Base-by-base conservation (phyloP, 129 eudicot genomes). In the Erigeron canadensis region DNA sequence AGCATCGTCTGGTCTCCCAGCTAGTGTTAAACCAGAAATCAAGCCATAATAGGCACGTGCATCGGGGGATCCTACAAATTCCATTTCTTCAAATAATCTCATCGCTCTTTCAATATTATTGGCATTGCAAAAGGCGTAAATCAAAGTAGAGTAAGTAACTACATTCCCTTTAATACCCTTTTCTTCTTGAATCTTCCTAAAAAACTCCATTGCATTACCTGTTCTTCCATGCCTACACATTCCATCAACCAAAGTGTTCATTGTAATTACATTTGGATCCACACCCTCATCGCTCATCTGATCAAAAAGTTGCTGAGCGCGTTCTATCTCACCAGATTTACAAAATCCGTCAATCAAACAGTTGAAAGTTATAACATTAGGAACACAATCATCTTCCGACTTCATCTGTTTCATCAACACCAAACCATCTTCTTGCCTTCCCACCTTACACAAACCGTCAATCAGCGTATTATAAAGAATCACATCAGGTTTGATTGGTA, bases 381-480 rank as follows among this genome's bases (percentile, higher is more conserved):
- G 99, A 50, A 38, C 21, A 69, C 84, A 86, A n/a, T 67, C 46
- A 28, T 56, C 73, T 46, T 85, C 79, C 71, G 43, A 66, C 62
- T 64, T 84, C 93, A 94, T 90, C 73, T 73, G 77, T 70, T 83
- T 77, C 83, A 87, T 81, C 34, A 94, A 71, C 69, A 21, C 58
- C 39, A 80, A 51, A 4, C 82, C 98, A 76, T 89, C 96, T 68
- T 82, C 91, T 67, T 82, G 85, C 77, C 93, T 84, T 15, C 98
- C 96, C 18, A 84, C 93, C 82, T 89, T 94, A 69, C 98, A 89
- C 54, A 94, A 64, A 8, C 98, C 98, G 45, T 86, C 81, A 73
- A 89, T 85, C 70, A 94, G 12, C 13, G 85, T 94, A 64, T 94
- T 94, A 37, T 89, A 86, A 45, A 94, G 69, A 37, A 94, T 72